Conservation (phyloP, 2,329 filamentous ascomycete genomes). For the Colletotrichum tamarilloi region DNA sequence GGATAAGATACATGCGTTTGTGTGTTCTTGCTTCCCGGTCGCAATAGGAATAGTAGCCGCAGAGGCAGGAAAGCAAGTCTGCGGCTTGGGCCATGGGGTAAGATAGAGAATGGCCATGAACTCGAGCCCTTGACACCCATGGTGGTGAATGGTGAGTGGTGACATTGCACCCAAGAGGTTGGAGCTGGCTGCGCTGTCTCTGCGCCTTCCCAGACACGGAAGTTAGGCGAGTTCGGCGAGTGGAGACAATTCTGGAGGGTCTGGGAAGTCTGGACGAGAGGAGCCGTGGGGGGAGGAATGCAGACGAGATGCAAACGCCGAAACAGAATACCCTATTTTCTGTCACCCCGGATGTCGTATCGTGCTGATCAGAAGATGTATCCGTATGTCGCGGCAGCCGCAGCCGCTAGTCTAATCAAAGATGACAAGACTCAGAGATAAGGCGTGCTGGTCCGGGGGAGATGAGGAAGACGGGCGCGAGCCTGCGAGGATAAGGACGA, state of each 20-base stretch:
- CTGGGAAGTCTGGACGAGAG: neutral
- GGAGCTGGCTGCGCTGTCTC: constrained; percentile 9
- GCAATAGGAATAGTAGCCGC: neutral
- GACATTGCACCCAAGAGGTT: neutral
- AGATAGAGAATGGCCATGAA: neutral
- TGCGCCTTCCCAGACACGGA: constrained; percentile 27
- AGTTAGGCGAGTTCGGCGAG: constrained; percentile 29
- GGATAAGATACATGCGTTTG: neutral
- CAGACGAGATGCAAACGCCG: constrained; percentile 23
- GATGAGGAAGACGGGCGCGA: neutral
- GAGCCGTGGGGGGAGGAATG: neutral
- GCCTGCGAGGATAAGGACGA: neutral
- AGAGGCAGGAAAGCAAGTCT: neutral
- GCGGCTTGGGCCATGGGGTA: neutral
- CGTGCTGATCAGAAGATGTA: too few species aligned
- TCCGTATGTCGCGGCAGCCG: neutral
- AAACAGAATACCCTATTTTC: constrained; percentile 12
- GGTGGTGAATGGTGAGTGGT: too few species aligned
- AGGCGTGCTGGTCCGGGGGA: neutral
- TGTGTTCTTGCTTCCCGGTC: neutral
- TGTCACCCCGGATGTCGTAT: neutral
- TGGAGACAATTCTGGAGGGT: neutral
- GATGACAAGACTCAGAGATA: neutral
- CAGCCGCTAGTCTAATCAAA: neutral
- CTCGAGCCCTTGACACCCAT: neutral